phyloP scores from a whole-genome alignment of 2,329 filamentous ascomycete species.

The Stagonosporopsis rhizophila region DNA sequence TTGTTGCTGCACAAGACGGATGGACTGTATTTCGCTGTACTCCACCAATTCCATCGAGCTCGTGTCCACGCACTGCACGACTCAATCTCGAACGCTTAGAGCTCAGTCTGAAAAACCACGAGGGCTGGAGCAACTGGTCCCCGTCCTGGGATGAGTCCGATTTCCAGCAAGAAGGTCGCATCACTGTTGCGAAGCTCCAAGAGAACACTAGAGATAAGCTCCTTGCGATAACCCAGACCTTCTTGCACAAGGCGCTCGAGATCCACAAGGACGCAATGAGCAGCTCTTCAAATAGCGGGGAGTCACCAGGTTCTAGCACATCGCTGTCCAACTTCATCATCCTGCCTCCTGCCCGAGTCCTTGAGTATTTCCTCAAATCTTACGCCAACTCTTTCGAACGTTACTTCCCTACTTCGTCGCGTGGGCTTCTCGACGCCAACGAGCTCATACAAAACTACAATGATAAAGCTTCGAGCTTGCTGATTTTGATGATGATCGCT shows the following conservation, averaged over 20 bases:
- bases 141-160: constrained; percentile 59
- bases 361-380: constrained; percentile 71
- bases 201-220: constrained; percentile 70
- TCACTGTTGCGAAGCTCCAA: constrained; percentile 58
- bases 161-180: constrained; percentile 54
- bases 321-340: constrained; percentile 67
- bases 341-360: constrained; percentile 68
- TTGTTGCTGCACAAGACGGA: constrained; percentile 59
- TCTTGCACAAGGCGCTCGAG: constrained; percentile 73
- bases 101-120: constrained; percentile 59
- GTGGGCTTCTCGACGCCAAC: constrained; percentile 69
- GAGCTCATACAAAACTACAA: constrained; percentile 68
- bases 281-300: constrained; percentile 51
- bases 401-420: constrained; percentile 69
- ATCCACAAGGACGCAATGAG: constrained; percentile 65
- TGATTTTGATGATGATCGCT: constrained; percentile 75
- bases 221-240: constrained; percentile 74
- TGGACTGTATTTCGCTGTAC: constrained; percentile 63
- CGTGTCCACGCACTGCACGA: constrained; percentile 59
- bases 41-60: constrained; percentile 56
- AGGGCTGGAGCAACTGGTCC: constrained; percentile 60
- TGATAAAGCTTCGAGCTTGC: constrained; percentile 69
- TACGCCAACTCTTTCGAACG: constrained; percentile 71
- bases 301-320: constrained; percentile 57
- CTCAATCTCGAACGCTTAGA: constrained; percentile 61